Conservation (phyloP, 352 stramenopile species). For the Nothophytophthora sp. region DNA sequence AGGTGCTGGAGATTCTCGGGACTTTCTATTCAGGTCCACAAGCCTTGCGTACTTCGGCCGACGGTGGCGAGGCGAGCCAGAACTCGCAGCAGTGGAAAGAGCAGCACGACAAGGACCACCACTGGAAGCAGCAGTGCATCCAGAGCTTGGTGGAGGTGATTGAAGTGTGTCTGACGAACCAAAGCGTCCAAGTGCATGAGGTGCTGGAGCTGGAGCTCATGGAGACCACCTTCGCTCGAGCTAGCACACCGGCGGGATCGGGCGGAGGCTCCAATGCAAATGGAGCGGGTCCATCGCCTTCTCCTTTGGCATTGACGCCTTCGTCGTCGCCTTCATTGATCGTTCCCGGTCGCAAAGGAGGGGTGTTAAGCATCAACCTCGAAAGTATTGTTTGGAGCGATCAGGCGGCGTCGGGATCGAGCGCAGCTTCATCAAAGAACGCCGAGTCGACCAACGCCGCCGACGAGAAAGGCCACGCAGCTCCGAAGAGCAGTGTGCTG, state of each 20-base stretch:
- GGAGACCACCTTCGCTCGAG: slow-evolving; percentile 67
- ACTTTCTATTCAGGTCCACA: slow-evolving; percentile 45
- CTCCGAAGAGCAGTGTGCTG: slow-evolving; percentile 31
- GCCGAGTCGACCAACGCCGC: slow-evolving; percentile 11
- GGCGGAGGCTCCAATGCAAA: slow-evolving; percentile 11
- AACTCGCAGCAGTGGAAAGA: slow-evolving; percentile 49
- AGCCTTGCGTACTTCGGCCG: slow-evolving; percentile 1
- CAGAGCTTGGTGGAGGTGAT: slow-evolving; percentile 75
- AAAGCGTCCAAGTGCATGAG: slow-evolving; percentile 70
- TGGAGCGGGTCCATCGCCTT: slow-evolving; percentile 8
- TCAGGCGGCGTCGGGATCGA: slow-evolving; percentile 29
- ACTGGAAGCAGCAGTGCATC: slow-evolving; percentile 80
- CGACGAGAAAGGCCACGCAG: slow-evolving; percentile 21
- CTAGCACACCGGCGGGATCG: slow-evolving; percentile 17
- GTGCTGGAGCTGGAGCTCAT: slow-evolving; percentile 69
- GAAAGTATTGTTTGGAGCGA: slow-evolving; percentile 87
- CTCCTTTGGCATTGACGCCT: slow-evolving; percentile 19
- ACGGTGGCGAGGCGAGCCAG: slow-evolving; percentile 23
- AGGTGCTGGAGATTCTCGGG: slow-evolving; percentile 66
- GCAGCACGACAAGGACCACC: slow-evolving; percentile 51
- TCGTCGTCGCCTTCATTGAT: slow-evolving; percentile 23
- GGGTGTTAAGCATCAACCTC: slow-evolving; percentile 75
- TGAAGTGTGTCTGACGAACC: slow-evolving; percentile 76
- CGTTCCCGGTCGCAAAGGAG: slow-evolving; percentile 40
- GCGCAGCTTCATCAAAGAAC: slow-evolving; percentile 8